Evolutionary conservation across 2,329 filamentous ascomycete genomes (phyloP).

Genomic region (Ceratocystis papillata): DNA sequence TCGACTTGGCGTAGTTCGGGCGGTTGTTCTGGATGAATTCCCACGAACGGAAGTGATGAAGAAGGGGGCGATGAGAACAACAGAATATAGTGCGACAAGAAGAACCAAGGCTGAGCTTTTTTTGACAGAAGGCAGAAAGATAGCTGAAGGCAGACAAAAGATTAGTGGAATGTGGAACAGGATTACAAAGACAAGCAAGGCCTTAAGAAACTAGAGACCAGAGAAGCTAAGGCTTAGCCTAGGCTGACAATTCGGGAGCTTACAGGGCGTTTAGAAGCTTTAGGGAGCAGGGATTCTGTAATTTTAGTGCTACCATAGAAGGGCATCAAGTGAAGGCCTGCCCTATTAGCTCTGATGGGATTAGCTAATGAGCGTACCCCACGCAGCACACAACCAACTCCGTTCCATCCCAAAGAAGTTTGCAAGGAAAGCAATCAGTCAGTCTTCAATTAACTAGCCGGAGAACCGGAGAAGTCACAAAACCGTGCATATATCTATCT

Average conservation of each 20-base stretch:
- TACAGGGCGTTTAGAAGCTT: background rate
- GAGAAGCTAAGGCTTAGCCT: background rate
- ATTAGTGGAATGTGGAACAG: conserved; percentile 25
- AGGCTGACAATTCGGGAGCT: background rate
- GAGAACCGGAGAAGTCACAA: no score
- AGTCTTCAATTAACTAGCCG: no score
- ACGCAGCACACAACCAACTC: no score
- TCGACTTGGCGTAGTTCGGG: background rate
- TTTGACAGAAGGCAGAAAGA: conserved; percentile 16
- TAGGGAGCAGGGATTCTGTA: background rate
- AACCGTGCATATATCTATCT: no score
- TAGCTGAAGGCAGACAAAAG: no score
- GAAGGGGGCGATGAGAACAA: background rate
- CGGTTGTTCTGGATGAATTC: conserved; percentile 2
- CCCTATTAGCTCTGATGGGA: no score
- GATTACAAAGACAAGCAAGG: conserved; percentile 4
- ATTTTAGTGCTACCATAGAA: background rate
- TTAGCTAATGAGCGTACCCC: no score
- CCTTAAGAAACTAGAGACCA: background rate
- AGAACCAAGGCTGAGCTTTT: conserved; percentile 10
- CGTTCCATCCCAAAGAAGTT: no score
- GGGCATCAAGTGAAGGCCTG: no score
- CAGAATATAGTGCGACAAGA: background rate
- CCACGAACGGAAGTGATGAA: background rate
- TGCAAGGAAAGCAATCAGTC: no score